Conservation (phyloP, 805 yeast genomes). For the Saturnispora gosingensis region DNA sequence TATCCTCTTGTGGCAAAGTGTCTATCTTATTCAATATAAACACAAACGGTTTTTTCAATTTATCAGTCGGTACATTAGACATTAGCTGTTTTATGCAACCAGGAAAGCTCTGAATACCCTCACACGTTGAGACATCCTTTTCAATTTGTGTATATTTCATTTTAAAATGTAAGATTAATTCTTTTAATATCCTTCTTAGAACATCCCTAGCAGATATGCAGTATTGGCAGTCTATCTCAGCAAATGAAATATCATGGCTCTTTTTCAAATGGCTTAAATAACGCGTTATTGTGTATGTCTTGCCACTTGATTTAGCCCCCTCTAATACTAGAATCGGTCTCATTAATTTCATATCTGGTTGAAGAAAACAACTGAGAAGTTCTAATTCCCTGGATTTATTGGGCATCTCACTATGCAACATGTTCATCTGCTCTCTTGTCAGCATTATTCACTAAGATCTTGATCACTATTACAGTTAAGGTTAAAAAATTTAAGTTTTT, state of each 20-base stretch:
- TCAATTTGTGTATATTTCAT: slow-evolving; percentile 7
- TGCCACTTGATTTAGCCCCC: slow-evolving; percentile 43
- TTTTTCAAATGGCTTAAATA: slow-evolving; percentile 24
- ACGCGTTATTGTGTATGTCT: slow-evolving; percentile 30
- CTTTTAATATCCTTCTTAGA: slow-evolving; percentile 32
- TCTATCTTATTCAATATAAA: slow-evolving; percentile 42
- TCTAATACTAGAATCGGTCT: slow-evolving; percentile 35
- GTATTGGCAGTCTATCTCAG: slow-evolving; percentile 37
- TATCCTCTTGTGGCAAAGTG: slow-evolving; percentile 24
- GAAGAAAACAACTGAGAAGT: slow-evolving; percentile 29
- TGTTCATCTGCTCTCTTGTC: not conserved
- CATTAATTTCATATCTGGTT: slow-evolving; percentile 22
- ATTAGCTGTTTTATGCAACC: slow-evolving; percentile 32
- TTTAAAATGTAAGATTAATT: slow-evolving; percentile 6
- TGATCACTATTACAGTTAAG: not conserved
- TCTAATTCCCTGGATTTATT: slow-evolving; percentile 30
- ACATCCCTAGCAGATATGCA: slow-evolving; percentile 33
- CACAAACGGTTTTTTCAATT: slow-evolving; percentile 28
- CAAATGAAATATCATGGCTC: slow-evolving; percentile 17
- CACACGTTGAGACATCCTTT: slow-evolving; percentile 24
- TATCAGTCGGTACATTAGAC: not conserved
- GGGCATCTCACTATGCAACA: slow-evolving; percentile 7
- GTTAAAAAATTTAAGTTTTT: not conserved
- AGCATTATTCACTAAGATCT: slow-evolving; percentile 3
- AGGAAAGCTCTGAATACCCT: slow-evolving; percentile 33